Base-by-base conservation (phyloP, 129 eudicot genomes). In the Lactuca sativa region DNA sequence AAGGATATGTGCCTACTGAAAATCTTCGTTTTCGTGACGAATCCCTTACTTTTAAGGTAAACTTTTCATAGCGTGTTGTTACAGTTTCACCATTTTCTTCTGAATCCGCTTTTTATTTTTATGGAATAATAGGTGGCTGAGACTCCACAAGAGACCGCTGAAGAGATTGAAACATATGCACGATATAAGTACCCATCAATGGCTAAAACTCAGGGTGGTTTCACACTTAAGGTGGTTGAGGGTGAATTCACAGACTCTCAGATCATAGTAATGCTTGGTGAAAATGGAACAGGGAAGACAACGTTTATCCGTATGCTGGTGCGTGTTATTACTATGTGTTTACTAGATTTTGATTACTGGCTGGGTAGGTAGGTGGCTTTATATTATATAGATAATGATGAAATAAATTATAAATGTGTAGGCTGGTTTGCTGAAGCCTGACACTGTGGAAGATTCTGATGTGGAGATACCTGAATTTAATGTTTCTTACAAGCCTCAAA, bases 211-310 rank as follows among this genome's bases (percentile, higher is more conserved):
- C 96, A 79, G 70, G 96, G 96, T 4, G 81, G 85, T 66, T 92
- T 92, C 80, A 92, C 62, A 68, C 98, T 89, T 49, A 76, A 72
- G 82, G 96, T 86, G 74, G 40, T 62, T 30, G 96, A 89, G 80
- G 98, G 98, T 56, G 96, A 86, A 78, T 92, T 89, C 60, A 92
- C 96, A 0, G 92, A 84, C 74, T 86, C 96, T 48, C 96, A 92
- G 77, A 92, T 92, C 33, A 62, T 84, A 59, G 98, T 92, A 53
- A 86, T 89, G 95, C 92, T 92, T 78, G 98, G 98, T 51, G 96
- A 92, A 77, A 89, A 92, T 77, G 98, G 96, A 59, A 92, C 98
- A n/a, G 98, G 98, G 58, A 89, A 92, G 84, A 86, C 96, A 4
- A 89, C 96, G 5, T 92, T 92, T 53, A 86, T 89, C 54, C 86